A percentile compares a stretch with the other conserved stretches of the same genome.
These are phyloP conservation scores for Microcos paniculata DNA, from an alignment of 345 rosid genomes.

Conservation along the genomic window DNA sequence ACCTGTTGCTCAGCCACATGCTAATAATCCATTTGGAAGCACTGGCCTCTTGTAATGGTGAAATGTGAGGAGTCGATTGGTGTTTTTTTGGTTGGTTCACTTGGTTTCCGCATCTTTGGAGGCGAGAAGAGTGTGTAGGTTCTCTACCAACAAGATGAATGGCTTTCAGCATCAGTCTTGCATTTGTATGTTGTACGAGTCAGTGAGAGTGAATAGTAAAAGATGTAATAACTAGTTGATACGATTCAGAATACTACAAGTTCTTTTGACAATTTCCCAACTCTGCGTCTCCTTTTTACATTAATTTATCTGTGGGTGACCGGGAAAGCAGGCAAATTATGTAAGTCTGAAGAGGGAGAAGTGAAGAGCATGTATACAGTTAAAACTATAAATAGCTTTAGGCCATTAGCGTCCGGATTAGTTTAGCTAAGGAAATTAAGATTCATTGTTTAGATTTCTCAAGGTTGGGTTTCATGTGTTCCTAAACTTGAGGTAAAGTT, in stretches of 20 bases:
- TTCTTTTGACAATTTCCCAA: not conserved
- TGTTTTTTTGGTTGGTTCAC: slow-evolving; percentile 16
- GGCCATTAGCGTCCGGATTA: too few species aligned
- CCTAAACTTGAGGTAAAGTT: too few species aligned
- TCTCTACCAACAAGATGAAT: slow-evolving; percentile 14
- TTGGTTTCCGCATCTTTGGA: slow-evolving; percentile 20
- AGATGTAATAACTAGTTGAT: slow-evolving; percentile 16
- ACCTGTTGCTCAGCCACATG: slow-evolving; percentile 39
- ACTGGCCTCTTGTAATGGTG: slow-evolving; percentile 59
- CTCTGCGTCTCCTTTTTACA: not conserved
- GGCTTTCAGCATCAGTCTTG: slow-evolving; percentile 26
- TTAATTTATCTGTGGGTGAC: not conserved
- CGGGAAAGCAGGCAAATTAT: not conserved
- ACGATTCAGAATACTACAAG: slow-evolving; percentile 6
- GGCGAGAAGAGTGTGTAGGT: slow-evolving; percentile 11
- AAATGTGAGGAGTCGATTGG: slow-evolving; percentile 2
- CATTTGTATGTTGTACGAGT: slow-evolving; percentile 31
- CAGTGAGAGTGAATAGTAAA: slow-evolving; percentile 17
- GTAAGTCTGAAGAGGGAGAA: not conserved
- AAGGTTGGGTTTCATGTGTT: too few species aligned
- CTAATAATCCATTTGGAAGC: slow-evolving; percentile 77
- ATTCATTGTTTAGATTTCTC: too few species aligned
- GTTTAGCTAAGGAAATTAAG: too few species aligned
- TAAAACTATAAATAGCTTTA: too few species aligned
- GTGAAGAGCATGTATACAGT: not conserved